phyloP scores from a whole-genome alignment of 208 protist genomes.

The Trypanosoma boissoni region DNA sequence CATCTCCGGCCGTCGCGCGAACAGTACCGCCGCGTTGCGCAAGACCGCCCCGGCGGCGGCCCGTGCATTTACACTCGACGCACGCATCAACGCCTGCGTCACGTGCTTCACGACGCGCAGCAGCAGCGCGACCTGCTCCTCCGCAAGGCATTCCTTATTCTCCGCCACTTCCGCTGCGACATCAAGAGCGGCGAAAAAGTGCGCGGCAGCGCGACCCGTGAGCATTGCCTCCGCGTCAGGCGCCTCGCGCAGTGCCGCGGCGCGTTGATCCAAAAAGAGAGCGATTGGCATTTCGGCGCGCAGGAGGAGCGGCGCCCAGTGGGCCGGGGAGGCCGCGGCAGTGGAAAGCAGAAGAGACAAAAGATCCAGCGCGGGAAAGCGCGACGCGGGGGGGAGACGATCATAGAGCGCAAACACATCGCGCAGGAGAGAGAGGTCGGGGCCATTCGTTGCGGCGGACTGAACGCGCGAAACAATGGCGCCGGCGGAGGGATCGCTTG shows the following conservation, averaged over 20 bases:
- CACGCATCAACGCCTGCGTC: conserved; percentile 7
- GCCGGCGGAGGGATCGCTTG: conserved; percentile 2
- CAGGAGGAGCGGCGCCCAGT: conserved; percentile 19
- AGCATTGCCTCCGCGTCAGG: conserved; percentile 22
- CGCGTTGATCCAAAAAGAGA: conserved; percentile 11
- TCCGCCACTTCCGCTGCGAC: neutral
- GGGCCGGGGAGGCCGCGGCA: neutral
- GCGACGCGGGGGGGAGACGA: conserved; percentile 22
- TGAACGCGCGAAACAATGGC: conserved; percentile 8
- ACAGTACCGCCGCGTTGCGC: conserved; percentile 18
- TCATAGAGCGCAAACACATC: conserved; percentile 19
- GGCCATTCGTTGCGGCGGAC: conserved; percentile 7
- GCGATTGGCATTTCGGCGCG: neutral
- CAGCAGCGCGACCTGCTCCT: conserved; percentile 3
- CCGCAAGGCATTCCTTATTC: neutral
- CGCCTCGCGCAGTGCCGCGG: conserved; percentile 1
- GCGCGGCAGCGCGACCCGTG: conserved; percentile 21
- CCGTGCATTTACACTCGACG: conserved; percentile 7
- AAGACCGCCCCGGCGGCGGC: conserved; percentile 11
- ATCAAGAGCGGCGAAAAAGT: conserved; percentile 19
- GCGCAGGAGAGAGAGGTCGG: conserved; percentile 3
- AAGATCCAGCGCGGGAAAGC: conserved; percentile 38
- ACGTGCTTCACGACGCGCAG: conserved; percentile 8
- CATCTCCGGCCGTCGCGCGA: conserved; percentile 2
- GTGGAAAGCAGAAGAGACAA: conserved; percentile 18